Evolutionary conservation across 23 red algal genomes (phyloP), one percentile per base, ranked within the genome.

Genomic region (Gracilaria vermiculophylla): DNA sequence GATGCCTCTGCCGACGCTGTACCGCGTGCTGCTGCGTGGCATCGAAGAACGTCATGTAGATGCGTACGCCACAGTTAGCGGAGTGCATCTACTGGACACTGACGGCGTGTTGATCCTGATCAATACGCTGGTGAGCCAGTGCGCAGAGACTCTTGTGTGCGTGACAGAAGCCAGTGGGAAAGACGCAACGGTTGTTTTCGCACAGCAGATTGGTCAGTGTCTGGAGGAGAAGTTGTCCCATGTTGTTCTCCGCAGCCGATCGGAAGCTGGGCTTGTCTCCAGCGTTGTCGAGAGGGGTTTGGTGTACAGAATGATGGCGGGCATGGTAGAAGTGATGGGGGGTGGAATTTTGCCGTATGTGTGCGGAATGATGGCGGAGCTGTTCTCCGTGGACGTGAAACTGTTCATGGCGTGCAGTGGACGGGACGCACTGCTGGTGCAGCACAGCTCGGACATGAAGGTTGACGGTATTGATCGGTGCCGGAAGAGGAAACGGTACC

Each of bases 311-410:
- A 42, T 70, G 31, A 16, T 70, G 15, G 37, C 19, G 28, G 64
- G 64, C 6, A 41, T 70, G 64, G 42, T 70, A 41, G 64, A 70
- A n/a, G 37, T 70, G n/a, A 16, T 70, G 33, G 64, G 64, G 42
- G 13, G 64, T 43, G 64, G 64, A 39, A 15, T 43, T 42, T 0
- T 70, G 16, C 25, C 16, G 37, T 70, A 70, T 27, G 64, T 70
- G n/a, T 70, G 15, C 16, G 64, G 35, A 7, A 43, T 43, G 64
- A 16, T 70, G 33, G 64, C 39, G 42, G 34, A 70, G 20, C 6
- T 70, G 33, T 70, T 70, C 20, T n/a, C 33, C 20, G 37, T n/a
- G 10, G 64, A 70, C 7, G 37, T 70, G 33, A 43, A 70, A 43
- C 20, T 70, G 64, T 34, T 19, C 20, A 23, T 70, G 8, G 33